Evolutionary conservation across 116 monocot species (phyloP).

Genomic region (Dioscorea cayenensis): DNA sequence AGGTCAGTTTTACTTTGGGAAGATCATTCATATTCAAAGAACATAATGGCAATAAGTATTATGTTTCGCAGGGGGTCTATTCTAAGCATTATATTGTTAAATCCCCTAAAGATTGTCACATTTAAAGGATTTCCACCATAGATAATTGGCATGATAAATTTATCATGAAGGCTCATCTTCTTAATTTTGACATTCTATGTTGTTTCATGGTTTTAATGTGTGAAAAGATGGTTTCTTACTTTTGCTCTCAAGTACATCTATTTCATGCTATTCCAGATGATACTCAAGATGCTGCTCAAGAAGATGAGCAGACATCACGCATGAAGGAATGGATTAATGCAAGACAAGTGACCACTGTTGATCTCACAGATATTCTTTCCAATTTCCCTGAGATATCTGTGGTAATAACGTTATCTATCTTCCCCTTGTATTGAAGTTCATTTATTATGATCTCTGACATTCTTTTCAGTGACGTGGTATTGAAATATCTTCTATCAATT

Average conservation of each 20-base stretch:
- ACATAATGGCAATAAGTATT: not conserved
- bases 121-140: not conserved
- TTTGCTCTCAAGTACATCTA: not conserved
- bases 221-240: not conserved
- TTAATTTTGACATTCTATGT: not conserved
- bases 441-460: too few species aligned
- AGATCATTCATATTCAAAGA: not conserved
- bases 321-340: slow-evolving; percentile 79
- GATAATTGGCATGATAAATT: not conserved
- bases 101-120: too few species aligned
- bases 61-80: not conserved
- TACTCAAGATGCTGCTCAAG: slow-evolving; percentile 85
- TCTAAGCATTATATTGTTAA: too few species aligned
- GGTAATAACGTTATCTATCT: slow-evolving; percentile 26
- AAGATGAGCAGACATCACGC: slow-evolving; percentile 48
- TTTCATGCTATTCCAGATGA: slow-evolving; percentile 41
- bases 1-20: slow-evolving; percentile 32
- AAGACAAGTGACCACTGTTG: slow-evolving; percentile 42
- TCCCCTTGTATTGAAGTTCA: too few species aligned
- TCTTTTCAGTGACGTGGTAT: not conserved
- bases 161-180: not conserved
- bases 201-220: not conserved
- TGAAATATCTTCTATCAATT: not conserved
- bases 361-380: slow-evolving; percentile 67
- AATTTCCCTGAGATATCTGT: slow-evolving; percentile 79